These are phyloP conservation scores for Lactarius sanguifluus DNA, from an alignment of 768 basidiomycete genomes.

Conservation along the genomic window DNA sequence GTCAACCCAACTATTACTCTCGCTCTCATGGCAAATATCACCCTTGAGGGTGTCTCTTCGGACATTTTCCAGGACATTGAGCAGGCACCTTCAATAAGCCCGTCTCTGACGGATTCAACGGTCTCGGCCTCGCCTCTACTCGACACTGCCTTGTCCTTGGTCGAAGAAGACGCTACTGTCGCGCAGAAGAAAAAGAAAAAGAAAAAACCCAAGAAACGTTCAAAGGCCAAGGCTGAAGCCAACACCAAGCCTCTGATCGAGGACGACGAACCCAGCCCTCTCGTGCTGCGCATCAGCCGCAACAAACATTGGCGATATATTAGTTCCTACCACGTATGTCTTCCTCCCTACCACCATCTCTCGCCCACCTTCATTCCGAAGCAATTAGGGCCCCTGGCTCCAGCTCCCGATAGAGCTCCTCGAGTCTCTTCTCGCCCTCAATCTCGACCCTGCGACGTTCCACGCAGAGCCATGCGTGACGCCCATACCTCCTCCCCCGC, in stretches of 20 bases:
- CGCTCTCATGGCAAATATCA: slow-evolving; percentile 4
- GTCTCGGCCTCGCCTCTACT: slow-evolving; percentile 31
- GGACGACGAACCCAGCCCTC: slow-evolving; percentile 50
- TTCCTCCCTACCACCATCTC: slow-evolving; percentile 16
- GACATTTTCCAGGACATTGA: neutral
- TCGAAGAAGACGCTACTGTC: slow-evolving; percentile 29
- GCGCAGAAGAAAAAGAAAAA: slow-evolving; percentile 64
- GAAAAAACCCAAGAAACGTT: slow-evolving; percentile 68
- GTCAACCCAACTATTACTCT: neutral
- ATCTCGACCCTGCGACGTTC: slow-evolving; percentile 70
- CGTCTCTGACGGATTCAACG: neutral
- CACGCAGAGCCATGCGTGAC: slow-evolving; percentile 46
- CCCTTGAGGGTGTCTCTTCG: neutral
- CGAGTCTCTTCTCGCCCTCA: slow-evolving; percentile 76
- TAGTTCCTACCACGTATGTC: slow-evolving; percentile 83
- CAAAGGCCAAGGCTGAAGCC: slow-evolving; percentile 57
- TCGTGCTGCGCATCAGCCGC: slow-evolving; percentile 81
- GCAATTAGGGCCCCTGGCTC: slow-evolving; percentile 80
- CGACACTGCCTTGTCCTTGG: slow-evolving; percentile 31
- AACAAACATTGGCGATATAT: slow-evolving; percentile 96
- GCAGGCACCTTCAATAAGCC: slow-evolving; percentile 6
- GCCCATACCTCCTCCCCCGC: slow-evolving; percentile 39
- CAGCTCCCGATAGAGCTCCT: slow-evolving; percentile 84
- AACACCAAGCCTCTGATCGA: slow-evolving; percentile 41
- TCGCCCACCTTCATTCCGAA: slow-evolving; percentile 2